Base-by-base conservation (phyloP, 768 basidiomycete genomes). In the Terana coerulea region DNA sequence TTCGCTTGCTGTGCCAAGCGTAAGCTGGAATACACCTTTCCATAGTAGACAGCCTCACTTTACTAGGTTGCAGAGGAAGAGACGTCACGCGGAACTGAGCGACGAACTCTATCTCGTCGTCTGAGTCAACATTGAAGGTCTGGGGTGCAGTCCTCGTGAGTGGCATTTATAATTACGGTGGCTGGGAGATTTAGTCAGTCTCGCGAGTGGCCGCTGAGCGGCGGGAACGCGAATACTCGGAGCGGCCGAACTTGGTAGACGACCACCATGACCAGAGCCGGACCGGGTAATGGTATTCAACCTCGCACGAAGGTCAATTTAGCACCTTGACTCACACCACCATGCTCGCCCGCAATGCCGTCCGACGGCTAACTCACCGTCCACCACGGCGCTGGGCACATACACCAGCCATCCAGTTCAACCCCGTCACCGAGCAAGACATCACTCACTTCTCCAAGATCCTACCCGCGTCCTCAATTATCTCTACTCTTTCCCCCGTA, bases 381-480 rank as follows among this genome's bases (percentile, higher is more conserved):
- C 19, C 33, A n/a, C 15, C 17, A 6, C 57, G 56, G 5, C 53
- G 61, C 26, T 64, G 61, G 59, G 45, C 61, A 14, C 66, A 66
- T 44, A 37, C 60, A 9, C 36, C 61, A 15, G 51, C 51, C 46
- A 55, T 54, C 15, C 44, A 61, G 14, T 58, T 67, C 31, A 63
- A 62, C 43, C 29, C 83, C 14, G 76, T 87, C 52, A 75, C 76
- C 0, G 65, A 72, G 29, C 65, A 78, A 5, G 88, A 91, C 63
- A 61, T 90, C 44, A 75, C 75, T 6, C 79, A 88, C 63, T 87
- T 91, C 64, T 62, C 80, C n/a, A 72, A 73, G 47, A 72, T 91
- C 47, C 78, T 91, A 6, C 74, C 85, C 0, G 68, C 75, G 1
- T 72, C 78, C 4, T 77, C 86, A 28, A 79, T 91, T 48, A 70